These are phyloP conservation scores for Thyridium curvatum DNA, from an alignment of 2,329 filamentous ascomycete species.

Conservation along the genomic window DNA sequence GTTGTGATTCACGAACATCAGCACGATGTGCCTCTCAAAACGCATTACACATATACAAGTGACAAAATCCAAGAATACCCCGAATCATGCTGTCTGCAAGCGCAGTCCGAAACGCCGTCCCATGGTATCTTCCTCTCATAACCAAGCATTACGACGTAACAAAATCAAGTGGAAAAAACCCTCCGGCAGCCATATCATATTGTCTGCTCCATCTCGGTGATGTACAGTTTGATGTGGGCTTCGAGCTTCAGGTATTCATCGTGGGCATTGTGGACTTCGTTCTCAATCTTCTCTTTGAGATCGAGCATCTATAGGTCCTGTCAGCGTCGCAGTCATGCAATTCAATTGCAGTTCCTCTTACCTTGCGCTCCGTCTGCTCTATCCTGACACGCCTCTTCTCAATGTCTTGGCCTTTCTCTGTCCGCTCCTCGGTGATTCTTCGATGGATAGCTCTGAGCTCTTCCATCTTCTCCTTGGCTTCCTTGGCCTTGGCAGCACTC, in stretches of 20 bases:
- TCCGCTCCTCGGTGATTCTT: slow-evolving; percentile 75
- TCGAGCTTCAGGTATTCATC: slow-evolving; percentile 98
- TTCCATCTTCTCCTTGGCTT: slow-evolving; percentile 85
- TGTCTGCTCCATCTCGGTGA: slow-evolving; percentile 96
- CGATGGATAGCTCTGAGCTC: slow-evolving; percentile 75
- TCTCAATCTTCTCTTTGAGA: slow-evolving; percentile 95
- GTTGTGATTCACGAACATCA: neutral
- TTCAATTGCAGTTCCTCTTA: slow-evolving; percentile 32
- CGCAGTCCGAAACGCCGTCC: slow-evolving; percentile 10
- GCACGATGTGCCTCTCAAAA: neutral
- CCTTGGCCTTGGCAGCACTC: slow-evolving; percentile 72
- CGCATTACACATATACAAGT: too few relatives aligned
- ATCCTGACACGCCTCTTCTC: slow-evolving; percentile 89
- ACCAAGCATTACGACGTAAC: slow-evolving; percentile 20
- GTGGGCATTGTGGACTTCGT: slow-evolving; percentile 81
- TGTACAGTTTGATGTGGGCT: slow-evolving; percentile 93
- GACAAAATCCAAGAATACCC: too few relatives aligned
- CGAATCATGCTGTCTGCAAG: too few relatives aligned
- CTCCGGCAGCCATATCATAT: slow-evolving; percentile 32
- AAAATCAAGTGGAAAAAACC: slow-evolving; percentile 10
- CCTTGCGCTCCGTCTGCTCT: slow-evolving; percentile 98
- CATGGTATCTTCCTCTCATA: slow-evolving; percentile 22
- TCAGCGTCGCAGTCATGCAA: too few relatives aligned
- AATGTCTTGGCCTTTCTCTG: slow-evolving; percentile 84
- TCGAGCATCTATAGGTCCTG: slow-evolving; percentile 71